These are phyloP conservation scores for Tetradesmus obliquus DNA, from an alignment of 139 green algal species.

Conservation along the genomic window DNA sequence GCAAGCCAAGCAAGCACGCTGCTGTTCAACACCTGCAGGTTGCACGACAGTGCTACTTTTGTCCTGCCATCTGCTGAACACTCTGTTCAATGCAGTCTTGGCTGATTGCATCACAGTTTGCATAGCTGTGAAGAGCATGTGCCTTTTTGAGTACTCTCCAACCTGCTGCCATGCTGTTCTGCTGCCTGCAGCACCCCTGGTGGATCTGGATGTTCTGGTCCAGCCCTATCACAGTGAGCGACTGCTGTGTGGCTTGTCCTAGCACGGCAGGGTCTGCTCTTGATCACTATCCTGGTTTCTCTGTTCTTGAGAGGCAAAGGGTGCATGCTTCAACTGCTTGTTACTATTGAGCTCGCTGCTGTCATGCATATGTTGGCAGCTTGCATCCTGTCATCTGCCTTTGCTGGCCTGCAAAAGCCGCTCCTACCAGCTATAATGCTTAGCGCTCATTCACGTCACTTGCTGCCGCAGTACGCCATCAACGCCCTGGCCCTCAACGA, in stretches of 20 bases:
- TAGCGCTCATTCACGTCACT: slow-evolving; percentile 72
- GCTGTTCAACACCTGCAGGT: not conserved
- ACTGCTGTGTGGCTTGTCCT: not conserved
- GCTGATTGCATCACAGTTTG: too few species aligned
- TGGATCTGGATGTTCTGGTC: slow-evolving; percentile 37
- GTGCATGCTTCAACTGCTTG: too few species aligned
- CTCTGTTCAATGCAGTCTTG: too few species aligned
- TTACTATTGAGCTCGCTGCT: not conserved
- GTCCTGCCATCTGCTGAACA: too few species aligned
- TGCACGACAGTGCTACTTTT: too few species aligned
- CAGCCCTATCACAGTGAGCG: not conserved
- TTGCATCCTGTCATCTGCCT: not conserved
- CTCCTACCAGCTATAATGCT: not conserved
- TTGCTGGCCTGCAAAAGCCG: not conserved
- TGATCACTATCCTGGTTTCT: not conserved
- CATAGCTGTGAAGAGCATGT: too few species aligned
- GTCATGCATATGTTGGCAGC: not conserved
- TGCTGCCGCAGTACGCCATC: slow-evolving; percentile 68
- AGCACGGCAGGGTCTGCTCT: not conserved
- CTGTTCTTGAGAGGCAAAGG: too few species aligned
- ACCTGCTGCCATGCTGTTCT: not conserved
- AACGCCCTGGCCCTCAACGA: slow-evolving; percentile 72
- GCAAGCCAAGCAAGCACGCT: not conserved
- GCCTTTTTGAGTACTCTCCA: too few species aligned
- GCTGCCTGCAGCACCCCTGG: slow-evolving; percentile 24